Conservation (phyloP, 2,329 filamentous ascomycete species). For the Penicillium olsonii region DNA sequence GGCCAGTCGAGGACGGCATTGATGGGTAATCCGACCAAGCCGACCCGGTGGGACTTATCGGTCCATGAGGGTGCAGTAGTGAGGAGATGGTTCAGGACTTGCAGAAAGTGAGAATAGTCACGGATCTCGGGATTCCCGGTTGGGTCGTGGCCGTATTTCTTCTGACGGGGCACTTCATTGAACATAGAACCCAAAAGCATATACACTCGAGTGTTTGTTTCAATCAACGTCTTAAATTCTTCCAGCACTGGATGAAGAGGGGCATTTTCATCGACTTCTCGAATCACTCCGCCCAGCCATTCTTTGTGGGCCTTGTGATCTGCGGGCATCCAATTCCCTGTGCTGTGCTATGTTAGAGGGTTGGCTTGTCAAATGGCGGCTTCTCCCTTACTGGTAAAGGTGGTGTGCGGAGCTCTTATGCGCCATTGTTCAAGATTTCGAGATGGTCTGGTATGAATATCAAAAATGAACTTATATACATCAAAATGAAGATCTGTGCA, state of each 20-base stretch:
- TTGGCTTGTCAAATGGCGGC: background rate
- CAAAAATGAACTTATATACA: background rate
- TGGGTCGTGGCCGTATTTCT: conserved; percentile 63
- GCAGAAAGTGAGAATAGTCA: conserved; percentile 67
- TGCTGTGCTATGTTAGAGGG: conserved; percentile 32
- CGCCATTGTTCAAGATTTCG: background rate
- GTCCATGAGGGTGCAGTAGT: conserved; percentile 35
- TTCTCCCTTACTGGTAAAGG: conserved; percentile 18
- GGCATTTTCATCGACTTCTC: conserved; percentile 55
- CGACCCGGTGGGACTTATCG: conserved; percentile 34
- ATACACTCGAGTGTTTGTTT: conserved; percentile 63
- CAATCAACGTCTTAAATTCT: conserved; percentile 68
- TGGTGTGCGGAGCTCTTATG: conserved; percentile 8
- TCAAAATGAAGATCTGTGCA: background rate
- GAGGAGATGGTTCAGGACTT: conserved; percentile 61
- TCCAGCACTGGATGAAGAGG: conserved; percentile 60
- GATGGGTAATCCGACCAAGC: conserved; percentile 58
- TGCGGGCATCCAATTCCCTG: conserved; percentile 63
- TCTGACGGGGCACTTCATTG: conserved; percentile 62
- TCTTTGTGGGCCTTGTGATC: conserved; percentile 64
- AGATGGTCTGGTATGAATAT: no score
- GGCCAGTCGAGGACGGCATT: conserved; percentile 61
- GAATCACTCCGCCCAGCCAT: conserved; percentile 61
- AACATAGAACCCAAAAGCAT: conserved; percentile 71
- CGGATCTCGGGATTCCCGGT: conserved; percentile 64